Percentiles rank a stretch among this genome's conserved stretches.
These are phyloP conservation scores for Miscanthus sacchariflorus DNA, from an alignment of 202 grass and related monocot genomes.

Conservation along the genomic window DNA sequence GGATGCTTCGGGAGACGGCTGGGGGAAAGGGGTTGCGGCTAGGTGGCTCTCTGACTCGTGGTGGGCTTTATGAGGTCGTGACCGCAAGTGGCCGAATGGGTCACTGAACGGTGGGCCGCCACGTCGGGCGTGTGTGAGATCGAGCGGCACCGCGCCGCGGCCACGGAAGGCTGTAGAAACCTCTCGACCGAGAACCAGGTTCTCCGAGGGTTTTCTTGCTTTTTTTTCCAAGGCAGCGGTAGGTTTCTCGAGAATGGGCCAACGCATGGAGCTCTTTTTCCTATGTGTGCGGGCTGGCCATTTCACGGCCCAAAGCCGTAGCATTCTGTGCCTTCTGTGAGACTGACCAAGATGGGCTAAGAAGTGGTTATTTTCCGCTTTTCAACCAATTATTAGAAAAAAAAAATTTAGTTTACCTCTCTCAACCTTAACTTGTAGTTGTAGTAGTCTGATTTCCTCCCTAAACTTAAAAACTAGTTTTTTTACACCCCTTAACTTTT, in stretches of 20 bases:
- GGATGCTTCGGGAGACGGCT: constrained; percentile 44
- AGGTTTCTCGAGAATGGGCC: background rate
- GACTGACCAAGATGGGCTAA: background rate
- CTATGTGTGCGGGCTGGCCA: background rate
- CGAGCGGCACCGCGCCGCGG: constrained; percentile 9
- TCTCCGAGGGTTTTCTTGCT: background rate
- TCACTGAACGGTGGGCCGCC: constrained; percentile 29
- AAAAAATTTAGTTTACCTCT: too few species aligned
- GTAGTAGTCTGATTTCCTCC: too few species aligned
- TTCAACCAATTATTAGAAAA: too few species aligned
- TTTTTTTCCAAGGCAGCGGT: background rate
- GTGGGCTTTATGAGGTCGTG: constrained; percentile 27
- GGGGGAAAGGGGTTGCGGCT: background rate
- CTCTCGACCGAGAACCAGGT: background rate
- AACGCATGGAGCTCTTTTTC: background rate
- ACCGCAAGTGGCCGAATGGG: background rate
- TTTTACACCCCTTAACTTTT: too few species aligned
- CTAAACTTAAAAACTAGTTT: too few species aligned
- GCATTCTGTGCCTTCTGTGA: background rate
- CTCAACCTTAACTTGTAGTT: too few species aligned
- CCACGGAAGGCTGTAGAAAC: constrained; percentile 28
- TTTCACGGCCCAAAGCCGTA: background rate
- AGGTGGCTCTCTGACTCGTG: background rate
- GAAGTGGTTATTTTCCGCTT: background rate
- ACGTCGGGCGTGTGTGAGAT: background rate